phyloP scores from a whole-genome alignment of 805 yeast genomes.

The Ogataea glucozyma region DNA sequence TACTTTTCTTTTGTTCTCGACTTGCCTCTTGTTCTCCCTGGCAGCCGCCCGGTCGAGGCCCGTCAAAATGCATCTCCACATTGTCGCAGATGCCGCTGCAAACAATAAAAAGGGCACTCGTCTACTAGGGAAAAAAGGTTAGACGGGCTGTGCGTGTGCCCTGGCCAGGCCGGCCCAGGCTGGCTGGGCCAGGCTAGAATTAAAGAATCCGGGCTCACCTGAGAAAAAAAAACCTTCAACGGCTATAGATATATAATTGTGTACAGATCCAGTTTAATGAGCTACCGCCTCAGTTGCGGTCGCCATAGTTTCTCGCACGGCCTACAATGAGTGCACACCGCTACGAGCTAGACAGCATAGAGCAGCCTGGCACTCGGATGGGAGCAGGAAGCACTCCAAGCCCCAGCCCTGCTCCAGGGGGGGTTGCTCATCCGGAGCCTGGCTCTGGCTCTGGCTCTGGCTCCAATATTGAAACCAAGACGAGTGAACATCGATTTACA shows the following conservation, averaged over 20 bases:
- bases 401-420: no score
- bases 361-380: conserved; percentile 3
- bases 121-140: no score
- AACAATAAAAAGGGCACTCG: not conserved
- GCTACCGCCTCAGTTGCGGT: not conserved
- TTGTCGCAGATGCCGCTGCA: conserved; percentile 5
- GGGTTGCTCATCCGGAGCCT: no score
- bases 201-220: no score
- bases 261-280: not conserved
- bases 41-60: conserved; percentile 6
- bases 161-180: conserved; percentile 5
- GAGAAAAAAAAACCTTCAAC: not conserved
- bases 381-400: no score
- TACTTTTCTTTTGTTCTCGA: conserved; percentile 1
- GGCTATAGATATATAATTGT: conserved; percentile 5
- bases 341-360: conserved; percentile 6
- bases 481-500: conserved; percentile 8
- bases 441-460: no score
- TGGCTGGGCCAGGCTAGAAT: no score
- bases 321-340: conserved; percentile 4
- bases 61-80: not conserved
- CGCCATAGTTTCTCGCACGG: not conserved
- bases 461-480: no score
- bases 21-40: not conserved
- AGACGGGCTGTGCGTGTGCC: not conserved